A percentile compares a stretch with the other conserved stretches of the same genome.
Evolutionary conservation across 345 rosid genomes (phyloP).

Genomic region (Moringa oleifera): DNA sequence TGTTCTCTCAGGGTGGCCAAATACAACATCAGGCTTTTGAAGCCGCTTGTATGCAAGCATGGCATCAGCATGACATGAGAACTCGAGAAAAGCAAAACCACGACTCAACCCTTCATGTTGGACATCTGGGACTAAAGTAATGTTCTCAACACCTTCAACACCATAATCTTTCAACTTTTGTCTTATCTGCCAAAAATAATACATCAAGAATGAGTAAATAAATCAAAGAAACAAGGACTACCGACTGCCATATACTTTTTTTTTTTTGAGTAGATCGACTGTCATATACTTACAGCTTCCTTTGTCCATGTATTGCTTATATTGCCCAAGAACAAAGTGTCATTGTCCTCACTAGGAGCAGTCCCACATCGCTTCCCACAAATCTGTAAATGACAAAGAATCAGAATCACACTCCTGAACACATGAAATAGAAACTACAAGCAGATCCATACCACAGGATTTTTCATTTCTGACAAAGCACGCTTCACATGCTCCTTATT

Average conservation of each 20-base stretch:
- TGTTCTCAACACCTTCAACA: conserved; percentile 45
- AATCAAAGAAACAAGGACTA: neutral
- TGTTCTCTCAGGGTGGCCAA: conserved; percentile 62
- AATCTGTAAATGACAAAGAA: conserved; percentile 28
- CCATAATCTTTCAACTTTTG: conserved; percentile 54
- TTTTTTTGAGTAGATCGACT: too few relatives aligned
- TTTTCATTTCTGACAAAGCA: conserved; percentile 60
- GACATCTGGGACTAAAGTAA: conserved; percentile 50
- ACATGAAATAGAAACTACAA: neutral
- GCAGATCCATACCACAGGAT: conserved; percentile 43
- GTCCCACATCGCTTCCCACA: conserved; percentile 62
- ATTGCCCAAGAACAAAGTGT: conserved; percentile 57
- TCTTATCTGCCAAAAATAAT: conserved; percentile 36
- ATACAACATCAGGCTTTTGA: conserved; percentile 61
- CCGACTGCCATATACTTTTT: too few relatives aligned
- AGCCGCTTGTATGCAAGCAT: conserved; percentile 59
- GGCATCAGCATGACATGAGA: conserved; percentile 58
- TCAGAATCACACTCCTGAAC: conserved; percentile 6
- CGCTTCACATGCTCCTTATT: conserved; percentile 46
- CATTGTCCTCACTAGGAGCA: conserved; percentile 65
- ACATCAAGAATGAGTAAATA: conserved; percentile 17
- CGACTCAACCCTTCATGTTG: conserved; percentile 63
- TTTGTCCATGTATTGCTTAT: conserved; percentile 69
- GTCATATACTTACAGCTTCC: conserved; percentile 49
- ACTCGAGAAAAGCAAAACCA: conserved; percentile 67